Conservation (phyloP, 495 filamentous ascomycete genomes). For the Podospora sp. region DNA sequence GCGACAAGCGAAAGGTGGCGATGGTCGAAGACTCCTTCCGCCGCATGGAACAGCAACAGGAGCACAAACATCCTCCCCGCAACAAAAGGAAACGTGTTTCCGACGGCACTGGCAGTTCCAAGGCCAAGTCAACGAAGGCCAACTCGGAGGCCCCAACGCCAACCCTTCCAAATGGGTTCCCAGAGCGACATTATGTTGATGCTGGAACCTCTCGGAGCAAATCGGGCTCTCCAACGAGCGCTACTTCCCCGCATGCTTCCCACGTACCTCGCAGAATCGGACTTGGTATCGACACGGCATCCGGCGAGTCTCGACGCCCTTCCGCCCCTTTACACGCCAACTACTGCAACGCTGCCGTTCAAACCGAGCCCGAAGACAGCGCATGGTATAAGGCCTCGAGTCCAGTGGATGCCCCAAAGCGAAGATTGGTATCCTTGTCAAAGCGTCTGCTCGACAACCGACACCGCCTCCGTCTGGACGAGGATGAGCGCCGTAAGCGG, state of each 20-base stretch:
- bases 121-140: conserved; percentile 42
- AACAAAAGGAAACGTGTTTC: conserved; percentile 67
- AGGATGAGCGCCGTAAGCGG: conserved; percentile 35
- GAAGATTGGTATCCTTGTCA: conserved; percentile 47
- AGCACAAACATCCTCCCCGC: conserved; percentile 44
- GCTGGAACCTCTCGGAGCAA: conserved; percentile 51
- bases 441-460: conserved; percentile 52
- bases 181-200: conserved; percentile 52
- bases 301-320: conserved; percentile 33
- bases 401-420: conserved; percentile 39
- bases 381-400: conserved; percentile 44
- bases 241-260: conserved; percentile 38
- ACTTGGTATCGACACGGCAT: conserved; percentile 20
- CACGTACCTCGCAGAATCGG: conserved; percentile 26
- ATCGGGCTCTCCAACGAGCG: conserved; percentile 51
- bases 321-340: conserved; percentile 37
- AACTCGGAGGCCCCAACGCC: conserved; percentile 39
- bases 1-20: conserved; percentile 85
- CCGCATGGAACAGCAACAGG: conserved; percentile 63
- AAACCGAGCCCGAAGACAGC: conserved; percentile 53
- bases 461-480: conserved; percentile 41
- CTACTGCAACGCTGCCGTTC: conserved; percentile 51
- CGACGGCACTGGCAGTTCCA: conserved; percentile 52
- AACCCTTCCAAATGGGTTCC: conserved; percentile 35
- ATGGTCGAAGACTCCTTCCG: conserved; percentile 77